Percentiles rank a stretch among this genome's conserved stretches.
Evolutionary conservation across 73 alveolate genomes (phyloP).

Genomic region (Halteria grandinella): DNA sequence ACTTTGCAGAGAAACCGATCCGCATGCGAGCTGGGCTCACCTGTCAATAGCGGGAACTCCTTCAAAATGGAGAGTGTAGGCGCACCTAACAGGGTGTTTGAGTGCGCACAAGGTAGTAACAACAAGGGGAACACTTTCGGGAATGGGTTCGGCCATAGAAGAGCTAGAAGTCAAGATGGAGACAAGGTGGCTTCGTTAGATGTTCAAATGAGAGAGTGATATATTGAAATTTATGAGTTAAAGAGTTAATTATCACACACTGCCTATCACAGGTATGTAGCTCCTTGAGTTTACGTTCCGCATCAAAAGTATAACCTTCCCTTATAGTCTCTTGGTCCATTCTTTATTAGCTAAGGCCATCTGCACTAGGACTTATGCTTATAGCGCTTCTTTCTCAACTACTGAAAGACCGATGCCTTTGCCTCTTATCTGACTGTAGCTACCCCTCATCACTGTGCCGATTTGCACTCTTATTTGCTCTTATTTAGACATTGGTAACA

Average conservation of each 20-base stretch:
- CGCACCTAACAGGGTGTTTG: neutral
- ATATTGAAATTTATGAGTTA: neutral
- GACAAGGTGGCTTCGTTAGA: neutral
- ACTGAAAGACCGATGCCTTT: constrained; percentile 38
- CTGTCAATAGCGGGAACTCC: neutral
- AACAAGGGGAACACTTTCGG: neutral
- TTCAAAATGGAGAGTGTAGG: neutral
- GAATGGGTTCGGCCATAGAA: neutral
- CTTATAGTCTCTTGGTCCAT: neutral
- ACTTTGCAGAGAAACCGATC: neutral
- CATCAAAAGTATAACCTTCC: neutral
- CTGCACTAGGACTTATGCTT: neutral
- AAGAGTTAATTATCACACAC: neutral
- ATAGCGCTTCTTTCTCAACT: neutral
- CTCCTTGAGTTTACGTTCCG: constrained; percentile 28
- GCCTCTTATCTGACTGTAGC: constrained; percentile 37
- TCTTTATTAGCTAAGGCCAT: neutral
- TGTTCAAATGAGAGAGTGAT: neutral
- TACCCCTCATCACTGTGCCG: constrained; percentile 32
- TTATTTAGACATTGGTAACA: neutral
- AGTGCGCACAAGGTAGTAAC: neutral
- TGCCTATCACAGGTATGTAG: constrained; percentile 3
- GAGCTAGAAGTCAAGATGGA: neutral
- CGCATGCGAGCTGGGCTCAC: neutral
- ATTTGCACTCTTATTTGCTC: constrained; percentile 13